Evolutionary conservation across 768 basidiomycete genomes (phyloP), one percentile per base, ranked within the genome.

Genomic region (Mycena vulgaris): DNA sequence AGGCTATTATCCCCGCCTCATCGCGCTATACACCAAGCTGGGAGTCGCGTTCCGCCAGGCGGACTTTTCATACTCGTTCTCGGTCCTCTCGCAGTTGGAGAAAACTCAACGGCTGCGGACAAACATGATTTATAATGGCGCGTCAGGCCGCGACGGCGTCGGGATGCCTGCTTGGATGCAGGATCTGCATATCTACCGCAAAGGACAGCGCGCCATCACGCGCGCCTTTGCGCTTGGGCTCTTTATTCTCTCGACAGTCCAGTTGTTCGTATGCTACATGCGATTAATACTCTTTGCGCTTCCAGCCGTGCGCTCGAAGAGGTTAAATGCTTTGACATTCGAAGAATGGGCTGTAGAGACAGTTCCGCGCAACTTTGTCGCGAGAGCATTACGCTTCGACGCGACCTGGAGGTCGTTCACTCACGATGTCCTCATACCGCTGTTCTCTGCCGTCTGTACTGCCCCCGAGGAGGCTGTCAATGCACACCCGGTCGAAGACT

Each of bases 1-100:
- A 92, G 93, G 93, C 0, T 94, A 94, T 78, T 94, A 95, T 77
- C 87, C 87, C 0, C 86, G 89, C 51, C 83, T 95, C n/a, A 90
- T 93, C 28, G 79, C 87, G 2, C 79, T 95, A 11, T 95, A 94
- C 79, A 83, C 82, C 52, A 84, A 82, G 23, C 82, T 95, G 9
- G 90, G 89, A 0, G 87, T 94, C 40, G 77, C 80, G 8, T 89
- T 94, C 72, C 83, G 84, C 14, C 75, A 82, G 63, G 80, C 84
- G 11, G 85, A 92, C 75, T 94, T 93, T 75, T 86, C 89, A 9
- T 94, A 93, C 77, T 93, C 93, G 0, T 94, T 94, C 81, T 90
- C 91, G 13, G 79, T 80, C 35, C 79, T 92, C 51, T 72, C 78
- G 3, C 75, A 80, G 40, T 70, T 78, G 51, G 73, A 76, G 21